Conservation (phyloP, 352 stramenopile species). For the Phytophthora cajani region DNA sequence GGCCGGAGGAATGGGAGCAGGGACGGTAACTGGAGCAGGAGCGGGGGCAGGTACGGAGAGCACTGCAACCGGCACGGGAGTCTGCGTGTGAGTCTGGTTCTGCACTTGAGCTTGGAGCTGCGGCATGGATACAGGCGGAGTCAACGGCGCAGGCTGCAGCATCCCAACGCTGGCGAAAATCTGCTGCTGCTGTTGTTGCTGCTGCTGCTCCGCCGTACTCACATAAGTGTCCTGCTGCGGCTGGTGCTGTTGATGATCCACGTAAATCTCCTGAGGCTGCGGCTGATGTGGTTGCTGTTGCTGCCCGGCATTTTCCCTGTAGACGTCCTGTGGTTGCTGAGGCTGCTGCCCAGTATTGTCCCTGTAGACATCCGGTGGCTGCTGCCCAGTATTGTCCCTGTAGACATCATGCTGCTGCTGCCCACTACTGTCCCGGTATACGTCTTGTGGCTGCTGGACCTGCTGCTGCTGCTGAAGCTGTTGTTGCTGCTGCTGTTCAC, state of each 20-base stretch:
- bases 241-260: slow-evolving; percentile 3
- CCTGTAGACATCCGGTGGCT: slow-evolving; percentile 2
- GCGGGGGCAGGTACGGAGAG: background rate
- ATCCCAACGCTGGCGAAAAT: slow-evolving; percentile 18
- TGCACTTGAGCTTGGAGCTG: slow-evolving; percentile 4
- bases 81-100: slow-evolving; percentile 1
- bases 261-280: slow-evolving; percentile 15
- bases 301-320: slow-evolving; percentile 1
- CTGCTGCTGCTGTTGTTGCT: slow-evolving; percentile 23
- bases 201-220: slow-evolving; percentile 12
- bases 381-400: background rate
- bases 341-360: slow-evolving; percentile 2
- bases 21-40: background rate
- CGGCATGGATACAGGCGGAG: slow-evolving; percentile 8
- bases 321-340: slow-evolving; percentile 16
- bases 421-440: background rate
- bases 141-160: slow-evolving; percentile 27
- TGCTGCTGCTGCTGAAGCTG: too few species aligned
- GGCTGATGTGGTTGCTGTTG: slow-evolving; percentile 15
- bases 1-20: background rate
- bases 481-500: background rate
- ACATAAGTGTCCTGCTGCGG: slow-evolving; percentile 5
- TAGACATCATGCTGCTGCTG: slow-evolving; percentile 6
- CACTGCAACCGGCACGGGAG: background rate
- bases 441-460: background rate